Evolutionary conservation across 2,329 filamentous ascomycete species (phyloP), one percentile per base, ranked within the genome.

Genomic region (Gaeumannomyces sp.): DNA sequence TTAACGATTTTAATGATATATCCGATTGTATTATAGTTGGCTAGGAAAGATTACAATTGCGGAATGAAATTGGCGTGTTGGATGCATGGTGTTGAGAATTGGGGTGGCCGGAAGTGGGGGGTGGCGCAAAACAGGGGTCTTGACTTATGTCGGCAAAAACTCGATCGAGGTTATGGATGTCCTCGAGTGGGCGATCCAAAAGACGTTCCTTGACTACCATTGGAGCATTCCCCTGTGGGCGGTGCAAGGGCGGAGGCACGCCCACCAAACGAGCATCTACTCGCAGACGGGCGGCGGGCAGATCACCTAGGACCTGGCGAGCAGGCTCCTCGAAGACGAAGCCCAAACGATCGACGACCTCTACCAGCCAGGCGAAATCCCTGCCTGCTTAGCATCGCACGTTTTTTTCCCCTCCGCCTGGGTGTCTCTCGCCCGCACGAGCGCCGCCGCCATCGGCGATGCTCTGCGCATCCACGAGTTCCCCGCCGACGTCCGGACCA

Each of bases 171-270:
- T 87, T 0, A 69, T 73, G 0, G 83, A 90, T 66, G 81, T 91
- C 0, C 69, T 92, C 0, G 70, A 71, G 0, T 91, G 86, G 87
- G 73, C 80, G 0, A 85, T 91, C 1, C 72, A 71, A 0, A 84
- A 89, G 67, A 89, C 86, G 50, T 58, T 45, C 19, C 22, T 38
- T 6, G 50, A 63, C 25, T 74, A 81, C 0, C 73, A 75, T 6
- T 78, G 79, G 2, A 80, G 76, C 56, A 80, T 88, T 33, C 80
- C 83, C 0, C 74, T 89, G 0, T 91, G 88, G 87, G 83, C 82
- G 0, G 76, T 78, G 0, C 87, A 91, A 69, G 88, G 87, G 0
- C 68, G 76, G 0, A 78, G 83, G 0, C 82, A 81, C 68, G 72
- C 81, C 31, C 70, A 70, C 0, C 83, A 83, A 25, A 69, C 74